These are phyloP conservation scores for Coleophoma cylindrospora DNA, from an alignment of 2,329 filamentous ascomycete genomes.

Conservation along the genomic window DNA sequence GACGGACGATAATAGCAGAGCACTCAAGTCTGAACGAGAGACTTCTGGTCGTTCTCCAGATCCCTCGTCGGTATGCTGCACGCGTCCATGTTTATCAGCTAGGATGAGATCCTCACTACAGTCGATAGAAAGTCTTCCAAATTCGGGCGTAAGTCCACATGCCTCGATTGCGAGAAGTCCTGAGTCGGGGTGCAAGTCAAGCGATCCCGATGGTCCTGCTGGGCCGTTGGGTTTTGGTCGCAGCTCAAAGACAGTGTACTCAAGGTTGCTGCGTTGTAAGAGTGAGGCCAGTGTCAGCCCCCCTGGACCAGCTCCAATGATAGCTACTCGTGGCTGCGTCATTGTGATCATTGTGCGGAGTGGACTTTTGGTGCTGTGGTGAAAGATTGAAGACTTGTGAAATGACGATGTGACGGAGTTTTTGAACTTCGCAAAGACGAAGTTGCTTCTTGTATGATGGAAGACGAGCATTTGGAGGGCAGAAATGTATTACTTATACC, in stretches of 20 bases:
- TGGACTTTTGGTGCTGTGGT: too few relatives aligned
- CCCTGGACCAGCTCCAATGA: conserved; percentile 27
- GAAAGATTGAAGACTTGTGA: too few relatives aligned
- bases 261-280: conserved; percentile 20
- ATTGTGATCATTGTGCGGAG: background rate
- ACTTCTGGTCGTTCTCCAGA: conserved; percentile 19
- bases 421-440: too few relatives aligned
- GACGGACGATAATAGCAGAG: conserved; percentile 18
- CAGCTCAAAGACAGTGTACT: conserved; percentile 24
- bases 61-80: conserved; percentile 16
- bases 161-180: conserved; percentile 24
- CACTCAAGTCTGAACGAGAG: conserved; percentile 17
- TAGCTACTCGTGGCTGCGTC: conserved; percentile 17
- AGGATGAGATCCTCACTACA: conserved; percentile 18
- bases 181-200: conserved; percentile 36
- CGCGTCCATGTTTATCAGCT: conserved; percentile 19
- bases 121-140: conserved; percentile 14
- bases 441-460: too few relatives aligned
- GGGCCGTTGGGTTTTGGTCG: background rate
- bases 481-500: too few relatives aligned
- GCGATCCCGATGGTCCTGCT: conserved; percentile 29
- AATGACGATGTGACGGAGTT: too few relatives aligned
- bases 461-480: too few relatives aligned
- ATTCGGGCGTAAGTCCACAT: conserved; percentile 20
- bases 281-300: conserved; percentile 27